These are phyloP conservation scores for Kodamaea fukazawae DNA, from an alignment of 805 yeast genomes.

Conservation along the genomic window DNA sequence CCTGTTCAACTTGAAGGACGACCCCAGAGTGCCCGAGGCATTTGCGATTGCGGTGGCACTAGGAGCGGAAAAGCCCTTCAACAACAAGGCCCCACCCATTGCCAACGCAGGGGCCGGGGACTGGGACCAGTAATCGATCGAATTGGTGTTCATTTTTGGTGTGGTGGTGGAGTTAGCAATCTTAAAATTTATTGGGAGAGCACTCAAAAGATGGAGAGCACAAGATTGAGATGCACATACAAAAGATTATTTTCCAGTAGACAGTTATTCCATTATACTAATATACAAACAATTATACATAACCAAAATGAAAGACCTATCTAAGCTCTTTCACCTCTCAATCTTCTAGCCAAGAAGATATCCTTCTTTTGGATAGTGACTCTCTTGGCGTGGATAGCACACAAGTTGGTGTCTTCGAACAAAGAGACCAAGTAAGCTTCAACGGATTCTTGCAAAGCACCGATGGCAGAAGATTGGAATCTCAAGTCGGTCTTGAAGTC, in stretches of 20 bases:
- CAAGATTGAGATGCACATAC: no score
- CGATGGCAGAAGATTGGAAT: conserved; percentile 68
- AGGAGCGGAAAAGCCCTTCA: conserved; percentile 11
- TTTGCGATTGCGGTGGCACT: conserved; percentile 2
- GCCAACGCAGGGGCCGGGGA: conserved; percentile 15
- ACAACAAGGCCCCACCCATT: conserved; percentile 11
- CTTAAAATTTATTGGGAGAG: background rate
- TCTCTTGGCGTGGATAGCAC: conserved; percentile 51
- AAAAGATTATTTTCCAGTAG: no score
- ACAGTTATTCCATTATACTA: conserved; percentile 7
- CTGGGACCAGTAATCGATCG: conserved; percentile 6
- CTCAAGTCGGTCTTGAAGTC: conserved; percentile 91
- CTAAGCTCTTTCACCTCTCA: conserved; percentile 49
- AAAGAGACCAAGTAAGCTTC: conserved; percentile 48
- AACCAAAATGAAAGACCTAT: conserved; percentile 5
- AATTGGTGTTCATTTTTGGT: no score
- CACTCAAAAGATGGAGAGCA: no score
- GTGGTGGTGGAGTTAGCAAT: background rate
- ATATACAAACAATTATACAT: conserved; percentile 16
- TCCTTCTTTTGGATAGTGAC: conserved; percentile 49
- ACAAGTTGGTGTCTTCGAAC: conserved; percentile 48
- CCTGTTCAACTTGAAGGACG: conserved; percentile 19
- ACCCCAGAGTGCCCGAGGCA: conserved; percentile 16
- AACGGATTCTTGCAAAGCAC: conserved; percentile 48
- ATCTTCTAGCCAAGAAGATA: conserved; percentile 48